Evolutionary conservation across 495 filamentous ascomycete genomes (phyloP).

Genomic region (Poronia punctata): DNA sequence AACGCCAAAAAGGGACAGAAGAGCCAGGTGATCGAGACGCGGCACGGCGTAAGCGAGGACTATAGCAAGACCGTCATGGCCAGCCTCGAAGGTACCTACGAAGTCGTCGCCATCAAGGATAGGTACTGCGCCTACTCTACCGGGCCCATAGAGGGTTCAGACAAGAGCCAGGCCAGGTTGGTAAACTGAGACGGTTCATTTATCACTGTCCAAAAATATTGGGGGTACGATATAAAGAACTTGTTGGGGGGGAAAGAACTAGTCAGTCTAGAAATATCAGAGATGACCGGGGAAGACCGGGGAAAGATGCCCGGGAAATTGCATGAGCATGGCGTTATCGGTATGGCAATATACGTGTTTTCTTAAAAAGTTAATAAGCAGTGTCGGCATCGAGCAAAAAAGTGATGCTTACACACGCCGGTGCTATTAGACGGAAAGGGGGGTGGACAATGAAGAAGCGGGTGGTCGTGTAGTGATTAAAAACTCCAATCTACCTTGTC

Average conservation of each 20-base stretch:
- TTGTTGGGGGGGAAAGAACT: too few species aligned
- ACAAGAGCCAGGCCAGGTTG: slow-evolving; percentile 19
- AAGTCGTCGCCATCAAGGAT: slow-evolving; percentile 93
- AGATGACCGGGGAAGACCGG: too few species aligned
- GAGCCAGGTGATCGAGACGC: slow-evolving; percentile 76
- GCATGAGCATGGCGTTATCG: slow-evolving; percentile 30
- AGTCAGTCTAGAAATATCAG: too few species aligned
- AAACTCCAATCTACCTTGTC: too few species aligned
- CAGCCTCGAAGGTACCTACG: slow-evolving; percentile 90
- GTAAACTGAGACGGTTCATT: too few species aligned
- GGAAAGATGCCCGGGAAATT: slow-evolving; percentile 16
- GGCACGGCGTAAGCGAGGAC: slow-evolving; percentile 75
- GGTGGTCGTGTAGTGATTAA: too few species aligned
- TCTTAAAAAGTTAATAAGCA: slow-evolving; percentile 7
- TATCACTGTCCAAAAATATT: too few species aligned
- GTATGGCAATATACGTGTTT: slow-evolving; percentile 15
- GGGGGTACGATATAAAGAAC: background rate
- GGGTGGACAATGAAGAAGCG: too few species aligned
- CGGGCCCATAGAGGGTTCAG: slow-evolving; percentile 44
- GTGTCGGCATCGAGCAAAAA: background rate
- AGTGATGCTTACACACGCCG: background rate
- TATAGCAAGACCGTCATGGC: slow-evolving; percentile 72
- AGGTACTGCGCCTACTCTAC: slow-evolving; percentile 79
- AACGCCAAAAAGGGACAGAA: slow-evolving; percentile 71
- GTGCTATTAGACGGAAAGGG: too few species aligned